phyloP scores from a whole-genome alignment of 2,329 filamentous ascomycete species.

The Mycosphaerelloides madeirae region DNA sequence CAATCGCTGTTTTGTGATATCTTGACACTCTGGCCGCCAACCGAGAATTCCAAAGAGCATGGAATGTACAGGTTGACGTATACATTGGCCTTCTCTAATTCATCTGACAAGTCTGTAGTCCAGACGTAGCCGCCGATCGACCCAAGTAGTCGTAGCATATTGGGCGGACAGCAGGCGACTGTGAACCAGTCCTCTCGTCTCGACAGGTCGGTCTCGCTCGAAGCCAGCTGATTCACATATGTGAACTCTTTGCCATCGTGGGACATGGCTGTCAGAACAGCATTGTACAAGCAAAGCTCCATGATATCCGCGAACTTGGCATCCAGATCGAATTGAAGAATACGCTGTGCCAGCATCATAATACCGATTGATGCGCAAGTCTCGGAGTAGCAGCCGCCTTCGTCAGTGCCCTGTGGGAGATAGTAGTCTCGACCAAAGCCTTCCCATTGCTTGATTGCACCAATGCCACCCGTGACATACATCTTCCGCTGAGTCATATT shows the following conservation, averaged over 20 bases:
- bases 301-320: conserved; percentile 54
- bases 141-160: conserved; percentile 53
- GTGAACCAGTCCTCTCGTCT: conserved; percentile 55
- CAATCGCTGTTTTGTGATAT: conserved; percentile 52
- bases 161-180: conserved; percentile 58
- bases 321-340: conserved; percentile 52
- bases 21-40: conserved; percentile 33
- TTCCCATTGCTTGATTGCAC: conserved; percentile 55
- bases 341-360: conserved; percentile 56
- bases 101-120: conserved; percentile 31
- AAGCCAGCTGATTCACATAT: conserved; percentile 58
- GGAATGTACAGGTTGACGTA: conserved; percentile 56
- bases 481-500: conserved; percentile 60
- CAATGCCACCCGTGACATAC: conserved; percentile 60
- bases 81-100: conserved; percentile 35
- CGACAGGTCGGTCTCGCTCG: conserved; percentile 48
- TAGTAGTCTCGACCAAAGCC: conserved; percentile 58
- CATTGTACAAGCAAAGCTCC: conserved; percentile 59
- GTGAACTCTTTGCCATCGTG: conserved; percentile 55
- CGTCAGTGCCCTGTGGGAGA: conserved; percentile 55
- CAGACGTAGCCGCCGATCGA: conserved; percentile 56
- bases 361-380: conserved; percentile 58
- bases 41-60: conserved; percentile 41
- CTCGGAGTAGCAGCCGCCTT: conserved; percentile 59
- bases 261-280: conserved; percentile 55